phyloP scores from a whole-genome alignment of 2,329 filamentous ascomycete species.

The Calycina herbarum region DNA sequence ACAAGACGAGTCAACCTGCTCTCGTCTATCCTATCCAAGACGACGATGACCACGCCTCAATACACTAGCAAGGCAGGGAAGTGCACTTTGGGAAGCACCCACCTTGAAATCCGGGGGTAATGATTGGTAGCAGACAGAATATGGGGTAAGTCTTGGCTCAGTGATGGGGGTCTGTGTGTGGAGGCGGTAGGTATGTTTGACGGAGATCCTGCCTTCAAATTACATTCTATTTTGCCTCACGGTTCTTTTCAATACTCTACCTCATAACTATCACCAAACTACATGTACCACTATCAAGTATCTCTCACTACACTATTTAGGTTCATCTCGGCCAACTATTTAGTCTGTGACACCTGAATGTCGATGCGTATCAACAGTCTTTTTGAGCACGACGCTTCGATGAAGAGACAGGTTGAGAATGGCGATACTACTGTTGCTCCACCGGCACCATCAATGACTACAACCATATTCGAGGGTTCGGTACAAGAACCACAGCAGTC shows the following conservation, averaged over 20 bases:
- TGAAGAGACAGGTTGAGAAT: constrained; percentile 17
- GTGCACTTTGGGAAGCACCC: background rate
- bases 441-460: constrained; percentile 1
- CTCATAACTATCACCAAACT: background rate
- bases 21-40: background rate
- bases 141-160: constrained; percentile 4
- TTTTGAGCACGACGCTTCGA: constrained; percentile 23
- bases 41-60: background rate
- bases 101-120: background rate
- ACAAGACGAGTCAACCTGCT: background rate
- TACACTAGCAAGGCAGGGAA: background rate
- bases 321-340: background rate
- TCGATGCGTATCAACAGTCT: constrained; percentile 23
- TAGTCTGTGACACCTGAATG: constrained; percentile 6
- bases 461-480: constrained; percentile 7
- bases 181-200: no score
- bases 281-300: background rate
- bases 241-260: background rate
- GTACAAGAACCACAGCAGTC: constrained; percentile 8
- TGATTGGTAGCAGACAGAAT: background rate
- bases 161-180: background rate
- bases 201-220: background rate
- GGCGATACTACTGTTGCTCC: constrained; percentile 2
- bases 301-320: background rate
- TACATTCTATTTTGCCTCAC: background rate